Percentiles rank a stretch among this genome's conserved stretches.
phyloP scores from a whole-genome alignment of 2,329 filamentous ascomycete genomes.

The Cercospora berteroae region DNA sequence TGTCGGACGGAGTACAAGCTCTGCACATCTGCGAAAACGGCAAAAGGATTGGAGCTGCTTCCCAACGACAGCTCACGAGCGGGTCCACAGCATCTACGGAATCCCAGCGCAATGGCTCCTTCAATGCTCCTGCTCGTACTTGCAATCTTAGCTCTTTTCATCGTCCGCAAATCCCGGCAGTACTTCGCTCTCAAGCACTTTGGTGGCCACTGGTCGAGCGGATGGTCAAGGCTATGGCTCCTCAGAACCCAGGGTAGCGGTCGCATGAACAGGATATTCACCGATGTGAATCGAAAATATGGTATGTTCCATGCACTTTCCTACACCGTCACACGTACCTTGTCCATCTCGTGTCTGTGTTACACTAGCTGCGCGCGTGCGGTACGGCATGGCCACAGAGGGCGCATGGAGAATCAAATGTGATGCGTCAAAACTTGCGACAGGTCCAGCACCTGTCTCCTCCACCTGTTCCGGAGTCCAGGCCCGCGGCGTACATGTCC shows the following conservation, averaged over 20 bases:
- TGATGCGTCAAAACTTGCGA: neutral
- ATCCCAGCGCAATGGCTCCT: conserved; percentile 24
- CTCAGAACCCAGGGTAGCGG: conserved; percentile 39
- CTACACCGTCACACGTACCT: neutral
- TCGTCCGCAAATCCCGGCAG: conserved; percentile 32
- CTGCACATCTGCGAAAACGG: neutral
- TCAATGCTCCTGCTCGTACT: conserved; percentile 25
- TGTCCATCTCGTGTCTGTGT: neutral
- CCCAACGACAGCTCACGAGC: neutral
- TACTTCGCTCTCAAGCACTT: conserved; percentile 38
- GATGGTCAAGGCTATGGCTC: conserved; percentile 43
- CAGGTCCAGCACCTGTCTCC: neutral
- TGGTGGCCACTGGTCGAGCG: conserved; percentile 40
- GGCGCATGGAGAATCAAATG: neutral
- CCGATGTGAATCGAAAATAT: conserved; percentile 39
- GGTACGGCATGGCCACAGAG: neutral
- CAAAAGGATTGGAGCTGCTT: neutral
- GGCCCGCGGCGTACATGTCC: neutral
- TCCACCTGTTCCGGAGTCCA: neutral
- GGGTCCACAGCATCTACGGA: neutral
- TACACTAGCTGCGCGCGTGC: neutral
- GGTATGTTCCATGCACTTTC: conserved; percentile 27
- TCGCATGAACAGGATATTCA: conserved; percentile 41
- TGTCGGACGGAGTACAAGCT: neutral
- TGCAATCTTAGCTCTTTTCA: conserved; percentile 28